Base-by-base conservation (phyloP, 2,329 filamentous ascomycete genomes). In the Ilyonectria sp. region DNA sequence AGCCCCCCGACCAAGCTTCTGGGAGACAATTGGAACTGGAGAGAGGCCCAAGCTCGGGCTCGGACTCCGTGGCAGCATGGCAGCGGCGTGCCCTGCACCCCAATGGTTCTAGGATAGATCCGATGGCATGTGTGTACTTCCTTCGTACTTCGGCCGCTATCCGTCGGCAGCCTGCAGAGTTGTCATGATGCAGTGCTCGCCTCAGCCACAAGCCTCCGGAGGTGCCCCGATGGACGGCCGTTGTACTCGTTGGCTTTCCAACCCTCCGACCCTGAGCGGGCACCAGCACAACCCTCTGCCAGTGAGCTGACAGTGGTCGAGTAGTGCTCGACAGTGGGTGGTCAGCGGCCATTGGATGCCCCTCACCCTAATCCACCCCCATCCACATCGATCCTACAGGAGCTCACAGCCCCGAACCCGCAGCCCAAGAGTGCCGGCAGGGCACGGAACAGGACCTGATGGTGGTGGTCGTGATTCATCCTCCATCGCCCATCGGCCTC, bases 321-420 rank as follows among this genome's bases (percentile, higher is more conserved):
- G n/a, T 47, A 52, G 58, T 33, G 50, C 61, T 43, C 31, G 33
- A 52, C 57, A 68, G 63, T 67, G 67, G 69, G 69, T 74, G 69
- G 72, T 74, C 71, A 74, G 72, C 71, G 63, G 63, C 43, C 33
- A 56, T 60, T 31, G 60, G 68, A 53, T 64, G 63, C 70, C 68
- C 69, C 65, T 71, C 72, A 64, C 67, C 72, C 63, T 63, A 65
- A 50, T 37, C 35, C 35, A 37, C 35, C 37, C 37, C 37, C 69
- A 65, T 69, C 52, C 69, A 57, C 64, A 68, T 66, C 67, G 6
- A 50, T 62, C 65, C 65, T 67, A 55, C 59, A 49, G 70, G 69
- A 60, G 54, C 68, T 17, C 56, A 59, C 37, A 63, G 61, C 43
- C 55, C 43, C 26, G 26, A 26, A 5, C 5, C 26, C 26, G 26